Evolutionary conservation across 2,329 filamentous ascomycete genomes (phyloP).

Genomic region (Neofusicoccum sp.): DNA sequence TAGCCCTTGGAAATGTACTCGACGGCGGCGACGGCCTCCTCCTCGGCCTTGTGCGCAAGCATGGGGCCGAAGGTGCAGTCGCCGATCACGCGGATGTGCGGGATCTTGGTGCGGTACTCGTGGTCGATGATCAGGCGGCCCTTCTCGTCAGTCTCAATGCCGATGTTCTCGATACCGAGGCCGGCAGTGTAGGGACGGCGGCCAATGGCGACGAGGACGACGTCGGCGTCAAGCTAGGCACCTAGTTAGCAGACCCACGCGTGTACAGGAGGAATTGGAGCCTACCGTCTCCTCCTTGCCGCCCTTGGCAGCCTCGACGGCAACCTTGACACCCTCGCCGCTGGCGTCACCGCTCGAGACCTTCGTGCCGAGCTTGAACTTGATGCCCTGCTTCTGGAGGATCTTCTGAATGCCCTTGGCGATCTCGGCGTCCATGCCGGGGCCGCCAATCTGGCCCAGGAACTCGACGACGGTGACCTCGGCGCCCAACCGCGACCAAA

Average conservation of each 20-base stretch:
- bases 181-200: conserved; percentile 92
- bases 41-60: conserved; percentile 99
- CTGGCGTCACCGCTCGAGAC: conserved; percentile 81
- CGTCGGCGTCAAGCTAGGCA: conserved; percentile 81
- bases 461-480: conserved; percentile 99
- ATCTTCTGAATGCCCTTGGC: conserved; percentile 91
- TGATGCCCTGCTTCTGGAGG: conserved; percentile 92
- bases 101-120: conserved; percentile 96
- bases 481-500: conserved; percentile 91
- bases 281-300: conserved; percentile 87
- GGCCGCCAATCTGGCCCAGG: conserved; percentile 92
- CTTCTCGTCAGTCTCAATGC: conserved; percentile 87
- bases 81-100: conserved; percentile 95
- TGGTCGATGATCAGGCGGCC: conserved; percentile 96
- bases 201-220: conserved; percentile 95
- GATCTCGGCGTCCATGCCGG: conserved; percentile 95
- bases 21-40: conserved; percentile 91
- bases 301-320: conserved; percentile 90
- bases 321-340: conserved; percentile 76
- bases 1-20: conserved; percentile 98
- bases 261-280: conserved; percentile 21
- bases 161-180: conserved; percentile 91
- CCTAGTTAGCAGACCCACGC: conserved; percentile 24
- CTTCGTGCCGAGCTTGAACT: conserved; percentile 98
- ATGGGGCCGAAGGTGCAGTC: conserved; percentile 97